These are phyloP conservation scores for Oenanthe sinensis DNA, from an alignment of 129 eudicot species.

Conservation along the genomic window DNA sequence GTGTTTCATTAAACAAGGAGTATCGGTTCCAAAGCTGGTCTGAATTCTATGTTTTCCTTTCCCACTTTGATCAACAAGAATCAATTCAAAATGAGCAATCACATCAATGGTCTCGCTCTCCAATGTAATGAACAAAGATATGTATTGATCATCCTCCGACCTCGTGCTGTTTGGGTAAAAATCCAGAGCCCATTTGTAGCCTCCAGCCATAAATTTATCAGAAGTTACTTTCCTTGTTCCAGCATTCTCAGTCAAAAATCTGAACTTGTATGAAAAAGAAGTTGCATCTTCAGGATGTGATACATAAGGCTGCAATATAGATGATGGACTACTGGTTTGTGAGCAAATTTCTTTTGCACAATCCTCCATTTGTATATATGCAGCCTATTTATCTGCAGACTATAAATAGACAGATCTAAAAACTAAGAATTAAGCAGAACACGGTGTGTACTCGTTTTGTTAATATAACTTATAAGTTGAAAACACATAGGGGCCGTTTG, in stretches of 20 bases:
- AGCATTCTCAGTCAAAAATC: not conserved
- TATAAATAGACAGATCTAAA: not conserved
- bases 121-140: not conserved
- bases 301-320: not conserved
- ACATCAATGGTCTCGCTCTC: not conserved
- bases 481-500: too few relatives aligned
- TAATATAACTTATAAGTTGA: too few relatives aligned
- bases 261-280: not conserved
- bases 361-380: not conserved
- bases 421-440: not conserved
- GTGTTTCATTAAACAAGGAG: slow-evolving; percentile 1
- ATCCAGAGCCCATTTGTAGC: slow-evolving; percentile 6
- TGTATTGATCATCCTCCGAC: not conserved
- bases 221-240: slow-evolving; percentile 3
- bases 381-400: not conserved
- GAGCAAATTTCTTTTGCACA: not conserved
- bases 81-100: not conserved
- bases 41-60: not conserved
- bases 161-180: not conserved
- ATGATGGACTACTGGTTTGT: not conserved
- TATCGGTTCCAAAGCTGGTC: not conserved
- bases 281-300: not conserved
- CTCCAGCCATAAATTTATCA: not conserved
- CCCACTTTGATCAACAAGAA: slow-evolving; percentile 8
- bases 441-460: too few relatives aligned